Conservation (phyloP, 352 stramenopile genomes). For the Pythium pectinolyticum region DNA sequence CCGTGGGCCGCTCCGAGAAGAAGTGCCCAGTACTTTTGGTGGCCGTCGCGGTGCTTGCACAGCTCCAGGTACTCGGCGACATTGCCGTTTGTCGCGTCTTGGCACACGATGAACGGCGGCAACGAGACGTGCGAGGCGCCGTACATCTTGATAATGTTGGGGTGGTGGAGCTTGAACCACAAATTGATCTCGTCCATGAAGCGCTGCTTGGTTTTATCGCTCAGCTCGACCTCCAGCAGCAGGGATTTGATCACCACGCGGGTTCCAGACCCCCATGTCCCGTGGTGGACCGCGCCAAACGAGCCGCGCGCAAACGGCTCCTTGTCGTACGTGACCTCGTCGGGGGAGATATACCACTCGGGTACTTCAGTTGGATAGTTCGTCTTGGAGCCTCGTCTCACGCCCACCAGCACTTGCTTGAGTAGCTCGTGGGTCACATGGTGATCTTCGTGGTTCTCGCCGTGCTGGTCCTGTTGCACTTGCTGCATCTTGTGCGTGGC, state of each 20-base stretch:
- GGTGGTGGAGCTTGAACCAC: constrained; percentile 34
- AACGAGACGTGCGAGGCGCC: constrained; percentile 35
- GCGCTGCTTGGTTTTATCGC: background rate
- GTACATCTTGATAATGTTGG: constrained; percentile 33
- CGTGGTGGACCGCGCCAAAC: constrained; percentile 27
- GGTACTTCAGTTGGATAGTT: too few relatives aligned
- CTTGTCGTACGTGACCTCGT: constrained; percentile 17
- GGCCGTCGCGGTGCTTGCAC: background rate
- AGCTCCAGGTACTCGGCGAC: constrained; percentile 5
- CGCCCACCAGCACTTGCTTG: too few relatives aligned
- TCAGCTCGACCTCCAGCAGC: constrained; percentile 10
- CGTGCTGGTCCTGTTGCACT: too few relatives aligned
- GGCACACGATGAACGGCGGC: constrained; percentile 33
- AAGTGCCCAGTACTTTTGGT: constrained; percentile 22
- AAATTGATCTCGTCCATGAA: constrained; percentile 34
- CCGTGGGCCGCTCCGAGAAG: constrained; percentile 36
- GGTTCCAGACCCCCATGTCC: constrained; percentile 21
- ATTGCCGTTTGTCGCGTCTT: constrained; percentile 28
- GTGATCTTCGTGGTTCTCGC: too few relatives aligned
- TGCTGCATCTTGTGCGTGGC: too few relatives aligned
- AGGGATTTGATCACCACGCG: constrained; percentile 36
- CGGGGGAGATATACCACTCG: constrained; percentile 21
- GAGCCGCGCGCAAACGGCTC: constrained; percentile 27
- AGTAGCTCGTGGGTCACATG: too few relatives aligned
- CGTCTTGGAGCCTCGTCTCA: too few relatives aligned